phyloP scores from a whole-genome alignment of 495 filamentous ascomycete genomes.

The Trichoderma reesei region DNA sequence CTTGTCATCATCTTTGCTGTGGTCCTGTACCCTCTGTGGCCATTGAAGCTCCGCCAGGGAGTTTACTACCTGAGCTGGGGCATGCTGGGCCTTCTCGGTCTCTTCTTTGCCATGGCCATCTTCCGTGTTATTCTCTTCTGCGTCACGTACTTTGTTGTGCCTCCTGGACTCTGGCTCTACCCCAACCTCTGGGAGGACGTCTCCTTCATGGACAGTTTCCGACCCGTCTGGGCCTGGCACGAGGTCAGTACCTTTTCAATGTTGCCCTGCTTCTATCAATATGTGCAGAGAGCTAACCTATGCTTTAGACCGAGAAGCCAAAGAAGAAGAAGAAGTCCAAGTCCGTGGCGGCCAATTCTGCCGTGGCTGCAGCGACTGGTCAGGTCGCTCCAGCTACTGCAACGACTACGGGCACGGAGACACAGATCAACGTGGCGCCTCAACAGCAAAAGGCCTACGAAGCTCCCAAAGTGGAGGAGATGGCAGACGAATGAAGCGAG shows the following conservation, averaged over 20 bases:
- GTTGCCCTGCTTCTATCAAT: neutral
- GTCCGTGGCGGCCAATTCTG: conserved; percentile 11
- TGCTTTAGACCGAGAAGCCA: conserved; percentile 19
- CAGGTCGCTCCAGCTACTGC: conserved; percentile 48
- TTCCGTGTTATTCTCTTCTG: conserved; percentile 94
- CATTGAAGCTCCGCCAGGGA: conserved; percentile 76
- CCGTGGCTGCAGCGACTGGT: conserved; percentile 28
- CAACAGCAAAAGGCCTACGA: conserved; percentile 37
- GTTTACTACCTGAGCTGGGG: conserved; percentile 98
- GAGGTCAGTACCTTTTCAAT: conserved; percentile 56
- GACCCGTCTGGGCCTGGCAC: conserved; percentile 96
- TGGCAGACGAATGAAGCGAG: conserved; percentile 42
- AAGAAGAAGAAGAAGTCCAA: conserved; percentile 50
- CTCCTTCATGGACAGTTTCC: conserved; percentile 95
- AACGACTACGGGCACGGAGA: conserved; percentile 48
- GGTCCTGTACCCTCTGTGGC: conserved; percentile 96
- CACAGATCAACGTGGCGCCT: conserved; percentile 35
- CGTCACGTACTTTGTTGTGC: conserved; percentile 71
- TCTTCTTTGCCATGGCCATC: conserved; percentile 97
- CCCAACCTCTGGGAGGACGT: conserved; percentile 98
- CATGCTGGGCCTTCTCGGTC: conserved; percentile 79
- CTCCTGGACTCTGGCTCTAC: conserved; percentile 93
- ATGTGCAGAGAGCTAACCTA: conserved; percentile 19
- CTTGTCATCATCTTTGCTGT: conserved; percentile 73
- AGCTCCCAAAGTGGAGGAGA: conserved; percentile 56